Evolutionary conservation across 2,329 filamentous ascomycete species (phyloP), one percentile per base, ranked within the genome.

Genomic region (Aureobasidium sp.): DNA sequence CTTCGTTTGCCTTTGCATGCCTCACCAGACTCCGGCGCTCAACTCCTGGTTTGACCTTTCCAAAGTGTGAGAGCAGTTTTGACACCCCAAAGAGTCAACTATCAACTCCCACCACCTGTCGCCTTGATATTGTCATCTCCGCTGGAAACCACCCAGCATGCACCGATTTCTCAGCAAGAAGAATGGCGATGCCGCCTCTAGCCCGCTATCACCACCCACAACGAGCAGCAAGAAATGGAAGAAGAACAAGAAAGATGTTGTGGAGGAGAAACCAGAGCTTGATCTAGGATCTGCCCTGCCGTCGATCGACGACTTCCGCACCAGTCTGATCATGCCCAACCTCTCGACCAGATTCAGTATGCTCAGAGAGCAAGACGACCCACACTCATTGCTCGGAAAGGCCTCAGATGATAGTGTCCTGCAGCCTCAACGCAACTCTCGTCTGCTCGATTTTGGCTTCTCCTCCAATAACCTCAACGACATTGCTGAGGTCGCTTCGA

Each of bases 341-440:
- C 82, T 99, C 5, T 97, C 93, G 0, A 91, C 92, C 13, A 87
- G 94, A 7, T 99, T 99, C 74, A 97, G 93, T 68, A 97, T 97
- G 93, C 79, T 97, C 36, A 82, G 91, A 69, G 93, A 97, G 74
- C 93, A 97, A 73, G 92, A 97, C 72, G 92, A 97, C 70, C 93
- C 93, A 1, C 87, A 80, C 65, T 93, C 91, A 1, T 89, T 92
- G 73, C 82, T 97, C 36, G 93, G 93, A 63, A 97, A 97, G 75
- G 93, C 93, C 17, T 94, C 89, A 74, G 93, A 97, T 71, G 93
- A 97, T 74, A 97, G 92, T 67, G 92, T 97, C 3, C 77, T 97
- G 24, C 89, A 86, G 66, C 89, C 89, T 3, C 92, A 90, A 70
- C 84, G 91, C 60, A 87, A 89, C 66, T 96, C 92, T 0, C 84